Percentiles rank a stretch among this genome's conserved stretches.
Evolutionary conservation across 352 stramenopile genomes (phyloP).

Genomic region (Globisporangium barbulae): DNA sequence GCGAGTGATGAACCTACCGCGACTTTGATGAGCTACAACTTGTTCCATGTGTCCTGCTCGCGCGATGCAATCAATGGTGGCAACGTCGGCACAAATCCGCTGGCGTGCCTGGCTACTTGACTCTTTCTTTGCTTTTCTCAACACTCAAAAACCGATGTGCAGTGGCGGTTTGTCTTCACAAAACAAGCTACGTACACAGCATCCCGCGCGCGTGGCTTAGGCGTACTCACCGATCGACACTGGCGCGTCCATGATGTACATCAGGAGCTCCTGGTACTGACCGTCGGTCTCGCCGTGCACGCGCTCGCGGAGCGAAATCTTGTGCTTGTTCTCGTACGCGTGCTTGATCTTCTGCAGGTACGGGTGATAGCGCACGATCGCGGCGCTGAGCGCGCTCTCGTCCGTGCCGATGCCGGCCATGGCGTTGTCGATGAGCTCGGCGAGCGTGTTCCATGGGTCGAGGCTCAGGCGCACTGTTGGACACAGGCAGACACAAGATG

Average conservation of each 20-base stretch:
- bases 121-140: neutral
- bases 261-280: slow-evolving; percentile 30
- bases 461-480: slow-evolving; percentile 40
- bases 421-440: slow-evolving; percentile 56
- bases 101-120: neutral
- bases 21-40: neutral
- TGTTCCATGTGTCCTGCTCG: neutral
- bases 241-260: slow-evolving; percentile 29
- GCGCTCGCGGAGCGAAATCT: slow-evolving; percentile 32
- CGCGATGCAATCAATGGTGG: neutral
- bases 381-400: slow-evolving; percentile 52
- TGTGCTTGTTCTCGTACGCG: slow-evolving; percentile 32
- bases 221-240: slow-evolving; percentile 11
- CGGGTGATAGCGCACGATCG: slow-evolving; percentile 63
- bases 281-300: slow-evolving; percentile 35
- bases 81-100: neutral
- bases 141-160: neutral
- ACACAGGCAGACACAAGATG: slow-evolving; percentile 5
- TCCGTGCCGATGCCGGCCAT: slow-evolving; percentile 74
- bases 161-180: neutral
- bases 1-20: neutral
- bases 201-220: neutral
- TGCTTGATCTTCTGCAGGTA: slow-evolving; percentile 44
- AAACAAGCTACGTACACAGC: neutral
- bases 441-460: slow-evolving; percentile 51